Evolutionary conservation across 495 filamentous ascomycete species (phyloP).

Genomic region (Patellaria atrata): DNA sequence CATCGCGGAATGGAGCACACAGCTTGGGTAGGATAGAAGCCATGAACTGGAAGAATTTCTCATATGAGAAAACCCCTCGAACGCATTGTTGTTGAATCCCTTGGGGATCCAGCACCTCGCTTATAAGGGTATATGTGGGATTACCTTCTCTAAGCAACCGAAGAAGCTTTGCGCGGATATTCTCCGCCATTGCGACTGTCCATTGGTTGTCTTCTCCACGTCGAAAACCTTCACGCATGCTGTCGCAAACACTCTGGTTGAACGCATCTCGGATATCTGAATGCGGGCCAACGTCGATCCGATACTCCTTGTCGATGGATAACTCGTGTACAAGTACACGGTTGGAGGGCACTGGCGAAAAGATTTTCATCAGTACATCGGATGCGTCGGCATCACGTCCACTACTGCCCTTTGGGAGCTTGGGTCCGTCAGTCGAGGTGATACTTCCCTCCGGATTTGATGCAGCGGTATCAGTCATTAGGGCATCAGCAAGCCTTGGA

Average conservation of each 20-base stretch:
- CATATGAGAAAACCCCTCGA: constrained; percentile 79
- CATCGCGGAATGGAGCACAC: constrained; percentile 82
- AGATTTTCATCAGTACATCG: constrained; percentile 30
- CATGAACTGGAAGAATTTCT: constrained; percentile 86
- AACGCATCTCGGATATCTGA: constrained; percentile 36
- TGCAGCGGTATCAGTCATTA: too few relatives aligned
- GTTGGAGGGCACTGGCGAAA: constrained; percentile 67
- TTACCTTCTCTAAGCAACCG: constrained; percentile 66
- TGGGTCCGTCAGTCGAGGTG: constrained; percentile 6
- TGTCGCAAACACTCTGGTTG: constrained; percentile 54
- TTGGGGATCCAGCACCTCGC: constrained; percentile 70
- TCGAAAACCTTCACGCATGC: constrained; percentile 63
- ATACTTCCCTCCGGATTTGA: constrained; percentile 8
- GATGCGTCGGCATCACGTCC: constrained; percentile 12
- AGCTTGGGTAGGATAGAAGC: constrained; percentile 77
- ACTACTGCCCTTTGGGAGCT: not conserved
- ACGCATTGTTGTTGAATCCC: constrained; percentile 61
- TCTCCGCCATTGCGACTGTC: constrained; percentile 73
- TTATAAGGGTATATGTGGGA: constrained; percentile 68
- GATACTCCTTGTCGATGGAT: constrained; percentile 75
- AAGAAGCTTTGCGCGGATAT: constrained; percentile 69
- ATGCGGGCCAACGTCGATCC: constrained; percentile 33
- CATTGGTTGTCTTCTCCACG: constrained; percentile 55
- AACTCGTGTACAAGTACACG: constrained; percentile 79
- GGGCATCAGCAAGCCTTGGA: constrained; percentile 47